These are phyloP conservation scores for Linaria vulgaris DNA, from an alignment of 257 asterid genomes.

Conservation along the genomic window DNA sequence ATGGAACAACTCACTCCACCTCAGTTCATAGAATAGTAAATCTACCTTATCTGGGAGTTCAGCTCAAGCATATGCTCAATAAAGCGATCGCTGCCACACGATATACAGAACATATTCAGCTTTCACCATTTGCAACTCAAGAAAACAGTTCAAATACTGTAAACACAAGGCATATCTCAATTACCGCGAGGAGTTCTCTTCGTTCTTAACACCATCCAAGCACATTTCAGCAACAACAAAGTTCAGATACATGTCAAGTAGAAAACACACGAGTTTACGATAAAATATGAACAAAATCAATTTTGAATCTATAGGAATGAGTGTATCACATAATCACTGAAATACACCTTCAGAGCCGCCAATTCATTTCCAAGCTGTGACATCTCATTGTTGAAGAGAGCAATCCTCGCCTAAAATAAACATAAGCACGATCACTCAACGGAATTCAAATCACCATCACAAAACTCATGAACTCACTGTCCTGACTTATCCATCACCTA, in stretches of 20 bases:
- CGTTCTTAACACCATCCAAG: slow-evolving; percentile 45
- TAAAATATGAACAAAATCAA: background rate
- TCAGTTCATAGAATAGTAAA: slow-evolving; percentile 13
- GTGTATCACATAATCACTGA: background rate
- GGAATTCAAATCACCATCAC: slow-evolving; percentile 6
- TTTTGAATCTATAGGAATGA: background rate
- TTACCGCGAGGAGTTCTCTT: slow-evolving; percentile 56
- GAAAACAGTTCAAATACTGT: background rate
- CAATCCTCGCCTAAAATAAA: slow-evolving; percentile 56
- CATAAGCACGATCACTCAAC: background rate
- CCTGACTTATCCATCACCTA: background rate
- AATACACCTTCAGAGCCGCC: slow-evolving; percentile 53
- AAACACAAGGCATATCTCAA: slow-evolving; percentile 6
- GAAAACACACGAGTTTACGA: background rate
- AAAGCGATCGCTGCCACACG: slow-evolving; percentile 60
- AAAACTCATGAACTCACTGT: background rate
- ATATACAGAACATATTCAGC: slow-evolving; percentile 9
- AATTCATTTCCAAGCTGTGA: slow-evolving; percentile 45
- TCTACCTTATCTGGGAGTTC: slow-evolving; percentile 64
- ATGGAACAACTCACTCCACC: background rate
- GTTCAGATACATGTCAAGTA: background rate
- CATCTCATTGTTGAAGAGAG: slow-evolving; percentile 48
- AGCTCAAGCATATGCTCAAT: slow-evolving; percentile 61
- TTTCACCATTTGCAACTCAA: slow-evolving; percentile 2
- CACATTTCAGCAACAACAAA: slow-evolving; percentile 22